Base-by-base conservation (phyloP, 2,329 filamentous ascomycete species). In the Trichophaea hybrida region DNA sequence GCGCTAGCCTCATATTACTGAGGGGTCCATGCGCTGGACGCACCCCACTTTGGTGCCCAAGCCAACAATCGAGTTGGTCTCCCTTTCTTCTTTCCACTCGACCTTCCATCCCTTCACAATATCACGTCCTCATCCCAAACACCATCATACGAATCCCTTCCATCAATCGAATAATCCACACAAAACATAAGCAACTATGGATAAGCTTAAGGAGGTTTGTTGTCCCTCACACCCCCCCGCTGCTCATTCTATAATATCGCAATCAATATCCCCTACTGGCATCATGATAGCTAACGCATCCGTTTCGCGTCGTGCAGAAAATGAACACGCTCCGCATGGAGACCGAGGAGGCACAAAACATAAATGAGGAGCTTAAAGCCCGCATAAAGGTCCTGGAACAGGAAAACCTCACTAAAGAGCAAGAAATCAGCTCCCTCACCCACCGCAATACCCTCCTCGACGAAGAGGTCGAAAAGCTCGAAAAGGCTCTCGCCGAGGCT, bases 391-490 rank as follows among this genome's bases (percentile, higher is more conserved):
- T 76, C 58, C 81, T 97, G 66, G 90, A 98, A 77, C 86, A 95
- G 75, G 91, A 97, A 78, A 95, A 89, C 74, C 80, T 95, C 65
- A 80, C 85, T 72, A 97, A 97, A 79, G 93, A 97, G 78, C 90
- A 97, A 76, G 91, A 97, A 74, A 94, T 97, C 75, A 94, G 87
- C 68, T 97, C 93, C 57, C 82, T 97, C 70, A 83, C 85, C 73
- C 91, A 97, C 84, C 94, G 91, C 79, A 96, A 95, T 77, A 82
- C 83, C 71, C 79, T 95, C 63, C 85, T 97, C 62, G 93, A 97
- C 77, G 69, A 74, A 65, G 89, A 97, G 73, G 84, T 95, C 68
- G 91, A 96, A 78, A 95, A 95, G 80, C 80, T 94, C 67, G 93
- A 97, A 78, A 75, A 75, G 65, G 76, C 78, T 69, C 80, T 95